A percentile compares a stretch with the other conserved stretches of the same genome.
phyloP scores from a whole-genome alignment of 495 filamentous ascomycete species.

The Cercophora newfieldiana region DNA sequence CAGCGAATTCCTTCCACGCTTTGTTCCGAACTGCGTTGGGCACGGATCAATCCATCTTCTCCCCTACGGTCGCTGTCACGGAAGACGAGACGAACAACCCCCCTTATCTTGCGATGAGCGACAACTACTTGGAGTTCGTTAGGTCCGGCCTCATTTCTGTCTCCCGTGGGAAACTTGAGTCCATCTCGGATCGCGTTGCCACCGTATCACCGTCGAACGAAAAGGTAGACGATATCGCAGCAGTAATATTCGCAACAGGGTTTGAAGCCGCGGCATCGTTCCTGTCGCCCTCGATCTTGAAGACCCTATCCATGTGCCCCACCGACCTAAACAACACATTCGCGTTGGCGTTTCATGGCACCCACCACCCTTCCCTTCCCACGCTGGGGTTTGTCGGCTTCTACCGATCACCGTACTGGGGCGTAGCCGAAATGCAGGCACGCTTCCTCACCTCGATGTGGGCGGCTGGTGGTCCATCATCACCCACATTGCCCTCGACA shows the following conservation, averaged over 20 bases:
- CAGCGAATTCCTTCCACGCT: conserved; percentile 51
- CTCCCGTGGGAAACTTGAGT: conserved; percentile 42
- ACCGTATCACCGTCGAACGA: conserved; percentile 39
- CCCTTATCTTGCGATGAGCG: conserved; percentile 67
- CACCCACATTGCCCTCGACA: conserved; percentile 24
- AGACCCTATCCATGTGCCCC: conserved; percentile 56
- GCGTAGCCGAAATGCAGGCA: conserved; percentile 84
- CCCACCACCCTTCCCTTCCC: conserved; percentile 58
- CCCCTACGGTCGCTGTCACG: conserved; percentile 39
- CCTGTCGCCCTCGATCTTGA: conserved; percentile 56
- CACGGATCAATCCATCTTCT: conserved; percentile 60
- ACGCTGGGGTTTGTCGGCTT: conserved; percentile 80
- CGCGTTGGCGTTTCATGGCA: conserved; percentile 66
- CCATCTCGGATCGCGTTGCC: conserved; percentile 33
- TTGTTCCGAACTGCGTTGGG: conserved; percentile 60
- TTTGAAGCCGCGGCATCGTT: conserved; percentile 65
- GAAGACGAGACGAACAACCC: conserved; percentile 42
- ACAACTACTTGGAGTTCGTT: conserved; percentile 72
- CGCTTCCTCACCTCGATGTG: conserved; percentile 58
- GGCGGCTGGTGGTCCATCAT: conserved; percentile 28
- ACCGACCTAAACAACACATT: conserved; percentile 62
- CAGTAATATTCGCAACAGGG: conserved; percentile 75
- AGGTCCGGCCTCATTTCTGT: conserved; percentile 61
- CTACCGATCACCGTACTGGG: conserved; percentile 86
- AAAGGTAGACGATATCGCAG: conserved; percentile 57